Evolutionary conservation across 768 basidiomycete genomes (phyloP).

Genomic region (Serpula lacrymans): DNA sequence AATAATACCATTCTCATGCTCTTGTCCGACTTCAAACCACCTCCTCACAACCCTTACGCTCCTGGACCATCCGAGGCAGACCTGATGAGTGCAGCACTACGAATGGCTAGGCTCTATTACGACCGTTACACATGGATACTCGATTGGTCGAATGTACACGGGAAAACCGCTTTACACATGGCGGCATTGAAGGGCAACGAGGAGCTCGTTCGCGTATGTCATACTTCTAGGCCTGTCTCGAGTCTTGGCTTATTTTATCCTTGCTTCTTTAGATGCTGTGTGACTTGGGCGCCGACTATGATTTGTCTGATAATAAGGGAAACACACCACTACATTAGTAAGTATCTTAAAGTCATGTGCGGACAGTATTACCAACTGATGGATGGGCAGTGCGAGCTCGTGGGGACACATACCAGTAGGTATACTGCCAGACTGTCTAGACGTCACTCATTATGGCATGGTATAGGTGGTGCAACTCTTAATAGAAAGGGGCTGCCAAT

Average conservation of each 20-base stretch:
- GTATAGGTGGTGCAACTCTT: conserved; percentile 75
- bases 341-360: conserved; percentile 36
- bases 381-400: conserved; percentile 65
- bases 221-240: conserved; percentile 7
- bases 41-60: conserved; percentile 41
- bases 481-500: conserved; percentile 87
- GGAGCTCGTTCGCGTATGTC: conserved; percentile 76
- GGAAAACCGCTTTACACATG: conserved; percentile 87
- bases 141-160: conserved; percentile 90
- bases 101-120: conserved; percentile 85
- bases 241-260: conserved; percentile 14
- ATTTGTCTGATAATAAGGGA: conserved; percentile 87
- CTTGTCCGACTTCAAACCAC: conserved; percentile 77
- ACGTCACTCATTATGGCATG: conserved; percentile 10
- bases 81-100: conserved; percentile 66
- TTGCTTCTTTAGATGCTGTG: conserved; percentile 68
- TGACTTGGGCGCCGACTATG: conserved; percentile 86
- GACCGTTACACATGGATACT: conserved; percentile 84
- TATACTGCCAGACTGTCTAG: conserved; percentile 6
- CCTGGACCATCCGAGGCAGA: conserved; percentile 52
- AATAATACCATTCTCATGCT: conserved; percentile 92
- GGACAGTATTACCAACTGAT: conserved; percentile 5
- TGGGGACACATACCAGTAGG: conserved; percentile 83
- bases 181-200: conserved; percentile 88
- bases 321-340: conserved; percentile 94